Evolutionary conservation across 345 rosid species (phyloP), one percentile per base, ranked within the genome.

Genomic region (Murraya paniculata): DNA sequence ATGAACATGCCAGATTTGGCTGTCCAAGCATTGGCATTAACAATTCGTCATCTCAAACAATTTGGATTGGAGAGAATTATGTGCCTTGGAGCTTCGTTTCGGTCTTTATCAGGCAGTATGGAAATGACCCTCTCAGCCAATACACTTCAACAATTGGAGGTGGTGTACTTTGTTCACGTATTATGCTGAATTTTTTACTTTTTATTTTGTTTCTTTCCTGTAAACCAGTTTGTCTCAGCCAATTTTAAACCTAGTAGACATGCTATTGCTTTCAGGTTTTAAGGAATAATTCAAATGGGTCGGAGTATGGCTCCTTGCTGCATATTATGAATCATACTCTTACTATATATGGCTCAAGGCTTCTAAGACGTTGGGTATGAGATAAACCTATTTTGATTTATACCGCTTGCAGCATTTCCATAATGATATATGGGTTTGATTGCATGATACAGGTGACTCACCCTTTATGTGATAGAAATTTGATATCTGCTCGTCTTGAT

Each of bases 101-200:
- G 91, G 56, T 82, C 98, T 72, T 81, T 91, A 80, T 86, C 95
- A 78, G 87, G 92, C 88, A 87, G 77, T 64, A 78, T 81, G 83
- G 97, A 93, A 82, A 91, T 95, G 98, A 87, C 75, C 75, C 94
- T 95, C 78, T 91, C 97, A 55, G 94, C 93, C 76, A 93, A 95
- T 84, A 87, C 95, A 53, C 85, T 95, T 83, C 96, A 95, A 81
- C 99, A 95, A 69, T 84, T 93, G 86, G 99, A 95, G 94, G 99
- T 95, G 71, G 74, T 80, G 67, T 69, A 59, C 33, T 50, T n/a
- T 27, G 6, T 13, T 39, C 22, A 30, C 28, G 30, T 48, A 25
- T 50, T 30, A 24, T 25, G 53, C 57, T 45, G 53, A 57, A 24
- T 50, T 21, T 22, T 78, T 24, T 9, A 7, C 11, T 48, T 27